These are phyloP conservation scores for Flaveria brownii DNA, from an alignment of 129 eudicot genomes.

Conservation along the genomic window DNA sequence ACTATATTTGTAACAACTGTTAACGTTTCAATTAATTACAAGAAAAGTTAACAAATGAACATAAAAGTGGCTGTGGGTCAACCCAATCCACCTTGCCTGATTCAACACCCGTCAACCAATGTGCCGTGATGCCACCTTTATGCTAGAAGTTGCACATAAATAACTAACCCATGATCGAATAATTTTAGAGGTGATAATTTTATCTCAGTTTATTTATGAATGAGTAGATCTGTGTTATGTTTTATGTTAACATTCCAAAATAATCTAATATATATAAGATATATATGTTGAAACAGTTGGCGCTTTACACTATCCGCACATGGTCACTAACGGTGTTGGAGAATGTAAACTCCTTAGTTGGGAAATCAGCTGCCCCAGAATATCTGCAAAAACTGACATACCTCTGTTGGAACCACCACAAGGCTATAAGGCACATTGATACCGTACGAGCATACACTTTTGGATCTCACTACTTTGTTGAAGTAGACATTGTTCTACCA, in stretches of 20 bases:
- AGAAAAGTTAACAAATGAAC: background rate
- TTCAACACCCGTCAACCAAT: background rate
- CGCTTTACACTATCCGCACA: constrained; percentile 79
- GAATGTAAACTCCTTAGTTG: constrained; percentile 79
- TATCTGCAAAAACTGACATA: constrained; percentile 75
- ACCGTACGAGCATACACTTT: constrained; percentile 83
- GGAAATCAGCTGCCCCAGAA: constrained; percentile 83
- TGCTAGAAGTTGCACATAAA: background rate
- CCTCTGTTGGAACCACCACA: constrained; percentile 95
- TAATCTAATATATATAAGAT: background rate
- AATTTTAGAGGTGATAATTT: background rate
- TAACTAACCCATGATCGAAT: background rate
- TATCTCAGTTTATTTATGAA: background rate
- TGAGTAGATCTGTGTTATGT: background rate
- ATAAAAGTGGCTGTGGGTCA: background rate
- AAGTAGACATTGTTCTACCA: constrained; percentile 79
- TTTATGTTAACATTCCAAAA: background rate
- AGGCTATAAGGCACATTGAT: constrained; percentile 70
- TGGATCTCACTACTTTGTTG: constrained; percentile 84
- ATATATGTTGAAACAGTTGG: constrained; percentile 47
- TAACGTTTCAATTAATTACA: background rate
- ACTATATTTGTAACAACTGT: background rate
- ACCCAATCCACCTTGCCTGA: too few relatives aligned
- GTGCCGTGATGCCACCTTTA: background rate
- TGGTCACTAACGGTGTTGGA: constrained; percentile 87